Percentiles rank a stretch among this genome's conserved stretches.
Conservation (phyloP, 1,139 yeast genomes). For the Yamadazyma taylorii region DNA sequence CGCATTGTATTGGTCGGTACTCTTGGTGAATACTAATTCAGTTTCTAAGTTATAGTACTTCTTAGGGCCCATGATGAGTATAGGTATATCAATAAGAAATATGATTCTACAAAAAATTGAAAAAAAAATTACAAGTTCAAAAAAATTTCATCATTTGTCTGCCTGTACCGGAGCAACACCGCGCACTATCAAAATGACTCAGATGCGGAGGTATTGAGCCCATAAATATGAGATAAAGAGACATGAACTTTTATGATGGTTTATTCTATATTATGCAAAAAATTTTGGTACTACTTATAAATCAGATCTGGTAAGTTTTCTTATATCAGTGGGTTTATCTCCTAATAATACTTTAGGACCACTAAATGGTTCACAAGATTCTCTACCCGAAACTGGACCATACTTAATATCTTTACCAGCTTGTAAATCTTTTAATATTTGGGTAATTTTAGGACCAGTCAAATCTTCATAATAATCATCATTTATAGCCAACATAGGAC, state of each 20-base stretch:
- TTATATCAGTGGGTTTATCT: constrained; percentile 67
- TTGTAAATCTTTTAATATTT: constrained; percentile 62
- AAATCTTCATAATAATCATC: constrained; percentile 86
- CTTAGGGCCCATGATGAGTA: constrained; percentile 18
- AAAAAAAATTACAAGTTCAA: too few relatives aligned
- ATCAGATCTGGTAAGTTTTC: constrained; percentile 44
- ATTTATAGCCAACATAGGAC: constrained; percentile 83
- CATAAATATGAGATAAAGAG: too few relatives aligned
- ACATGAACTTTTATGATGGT: too few relatives aligned
- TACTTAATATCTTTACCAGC: constrained; percentile 58
- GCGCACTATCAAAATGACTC: too few relatives aligned
- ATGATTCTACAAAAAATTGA: too few relatives aligned
- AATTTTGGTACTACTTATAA: constrained; percentile 21
- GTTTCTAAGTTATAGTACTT: constrained; percentile 60
- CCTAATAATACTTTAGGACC: constrained; percentile 66
- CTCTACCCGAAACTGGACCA: constrained; percentile 74
- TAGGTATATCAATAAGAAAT: constrained; percentile 12
- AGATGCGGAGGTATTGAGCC: too few relatives aligned
- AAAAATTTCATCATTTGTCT: too few relatives aligned
- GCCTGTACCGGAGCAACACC: too few relatives aligned
- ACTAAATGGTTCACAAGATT: constrained; percentile 73
- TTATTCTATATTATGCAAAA: not conserved
- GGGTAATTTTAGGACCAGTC: constrained; percentile 64
- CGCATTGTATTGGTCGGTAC: constrained; percentile 74
- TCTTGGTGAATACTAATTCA: constrained; percentile 66